Base-by-base conservation (phyloP, 164 flowering plant species). In the Tetracentron sinense region DNA sequence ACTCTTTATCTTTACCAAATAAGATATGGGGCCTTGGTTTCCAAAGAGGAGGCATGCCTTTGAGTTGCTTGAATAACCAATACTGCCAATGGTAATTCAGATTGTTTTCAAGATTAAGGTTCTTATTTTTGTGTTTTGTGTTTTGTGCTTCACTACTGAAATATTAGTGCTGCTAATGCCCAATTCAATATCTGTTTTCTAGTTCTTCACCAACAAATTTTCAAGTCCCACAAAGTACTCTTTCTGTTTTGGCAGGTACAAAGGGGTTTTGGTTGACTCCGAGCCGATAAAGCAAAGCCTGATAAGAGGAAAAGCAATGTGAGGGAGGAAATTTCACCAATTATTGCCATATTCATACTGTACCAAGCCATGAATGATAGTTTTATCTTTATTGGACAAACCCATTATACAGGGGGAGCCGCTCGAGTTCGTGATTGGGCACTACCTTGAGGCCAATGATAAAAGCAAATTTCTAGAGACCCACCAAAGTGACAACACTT, bases 371-470 rank as follows among this genome's bases (percentile, higher is more conserved):
- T 69, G 66, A 63, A 73, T 62, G 65, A 54, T n/a, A n/a, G n/a
- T 63, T 65, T 75, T 63, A 63, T 68, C 58, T 65, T 57, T 1
- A 42, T 69, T 57, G 69, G 71, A 64, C 66, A 65, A 57, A 54
- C 35, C 69, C 68, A 68, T 67, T 56, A 62, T 42, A 50, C 66
- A 59, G 66, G 57, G 58, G 28, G 56, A 69, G 70, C 61, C 56
- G 56, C 58, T 67, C 53, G 60, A 57, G 23, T 52, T 56, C 42
- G 35, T 54, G 62, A 77, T 74, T 74, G 71, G 71, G 58, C 78
- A 76, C 65, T 65, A 51, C 48, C 67, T 53, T 35, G n/a, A n/a
- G n/a, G n/a, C n/a, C n/a, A n/a, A n/a, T n/a, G n/a, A n/a, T n/a
- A n/a, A n/a, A n/a, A n/a, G n/a, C n/a, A n/a, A n/a, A n/a, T n/a